Percentiles rank a stretch among this genome's conserved stretches.
phyloP scores from a whole-genome alignment of 2,329 filamentous ascomycete genomes.

The Orbilia oligospora region DNA sequence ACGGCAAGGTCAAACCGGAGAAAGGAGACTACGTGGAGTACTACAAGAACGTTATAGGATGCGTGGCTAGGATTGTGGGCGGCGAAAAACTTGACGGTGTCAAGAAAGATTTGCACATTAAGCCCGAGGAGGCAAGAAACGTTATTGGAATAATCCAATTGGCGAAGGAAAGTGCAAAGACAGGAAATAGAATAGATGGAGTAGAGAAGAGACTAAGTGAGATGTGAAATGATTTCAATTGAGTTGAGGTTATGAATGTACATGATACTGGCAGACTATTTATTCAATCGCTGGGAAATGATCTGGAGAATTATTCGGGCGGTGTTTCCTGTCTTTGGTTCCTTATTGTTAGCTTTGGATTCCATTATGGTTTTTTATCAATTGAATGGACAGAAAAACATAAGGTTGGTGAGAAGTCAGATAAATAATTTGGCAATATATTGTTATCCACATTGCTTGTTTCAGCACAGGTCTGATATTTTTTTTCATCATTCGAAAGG shows the following conservation, averaged over 20 bases:
- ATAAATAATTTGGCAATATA: conserved; percentile 60
- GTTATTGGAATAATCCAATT: conserved; percentile 63
- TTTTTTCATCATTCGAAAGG: conserved; percentile 56
- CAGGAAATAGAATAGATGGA: conserved; percentile 61
- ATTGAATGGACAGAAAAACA: conserved; percentile 2
- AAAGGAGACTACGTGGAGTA: conserved; percentile 63
- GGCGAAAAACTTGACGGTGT: conserved; percentile 34
- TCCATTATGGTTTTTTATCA: conserved; percentile 1
- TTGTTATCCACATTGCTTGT: conserved; percentile 59
- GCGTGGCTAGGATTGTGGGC: conserved; percentile 42
- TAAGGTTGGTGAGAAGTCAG: conserved; percentile 41
- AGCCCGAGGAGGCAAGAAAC: conserved; percentile 62
- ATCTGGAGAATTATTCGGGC: not conserved
- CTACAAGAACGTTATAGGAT: conserved; percentile 62
- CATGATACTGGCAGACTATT: conserved; percentile 5
- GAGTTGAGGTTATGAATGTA: conserved; percentile 17
- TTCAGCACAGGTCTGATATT: conserved; percentile 61
- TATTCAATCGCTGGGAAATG: not conserved
- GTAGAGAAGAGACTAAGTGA: conserved; percentile 39
- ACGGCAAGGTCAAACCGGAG: conserved; percentile 60
- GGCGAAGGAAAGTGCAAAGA: conserved; percentile 62
- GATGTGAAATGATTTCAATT: not conserved
- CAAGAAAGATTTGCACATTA: conserved; percentile 50
- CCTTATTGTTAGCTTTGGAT: conserved; percentile 32
- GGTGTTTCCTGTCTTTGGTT: conserved; percentile 16